Evolutionary conservation across 371 early-diverging fungal genomes (phyloP).

Genomic region (Mortierella sp.): DNA sequence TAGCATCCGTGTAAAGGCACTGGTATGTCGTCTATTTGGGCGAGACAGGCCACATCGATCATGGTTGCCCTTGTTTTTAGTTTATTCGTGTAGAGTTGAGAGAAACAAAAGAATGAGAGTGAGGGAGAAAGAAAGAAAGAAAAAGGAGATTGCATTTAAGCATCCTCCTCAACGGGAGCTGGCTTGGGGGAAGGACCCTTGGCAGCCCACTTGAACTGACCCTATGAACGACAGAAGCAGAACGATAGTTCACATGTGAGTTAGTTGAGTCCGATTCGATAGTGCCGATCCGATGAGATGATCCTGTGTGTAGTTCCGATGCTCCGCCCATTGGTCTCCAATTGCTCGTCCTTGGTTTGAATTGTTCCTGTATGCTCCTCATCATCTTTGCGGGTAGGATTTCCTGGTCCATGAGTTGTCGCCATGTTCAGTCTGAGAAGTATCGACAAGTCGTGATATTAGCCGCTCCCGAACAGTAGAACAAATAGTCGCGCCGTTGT

Average conservation of each 20-base stretch:
- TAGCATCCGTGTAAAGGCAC: not conserved
- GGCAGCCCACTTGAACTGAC: conserved; percentile 41
- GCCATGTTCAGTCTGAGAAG: too few relatives aligned
- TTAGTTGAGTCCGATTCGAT: not conserved
- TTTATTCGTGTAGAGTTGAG: conserved; percentile 6
- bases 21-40: not conserved
- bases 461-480: too few relatives aligned
- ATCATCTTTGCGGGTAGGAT: too few relatives aligned
- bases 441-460: too few relatives aligned
- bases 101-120: conserved; percentile 5
- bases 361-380: too few relatives aligned
- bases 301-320: too few relatives aligned
- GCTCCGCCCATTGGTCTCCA: too few relatives aligned
- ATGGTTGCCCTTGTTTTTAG: not conserved
- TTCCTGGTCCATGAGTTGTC: too few relatives aligned
- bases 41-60: conserved; percentile 1
- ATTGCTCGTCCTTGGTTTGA: too few relatives aligned
- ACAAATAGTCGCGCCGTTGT: too few relatives aligned
- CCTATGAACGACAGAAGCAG: conserved; percentile 15
- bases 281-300: not conserved
- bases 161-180: conserved; percentile 41
- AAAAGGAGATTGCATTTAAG: conserved; percentile 23
- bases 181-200: conserved; percentile 43
- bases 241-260: not conserved
- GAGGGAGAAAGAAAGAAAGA: not conserved